Evolutionary conservation across 805 yeast species (phyloP), one percentile per base, ranked within the genome.

Genomic region (Metschnikowia santaceciliae): DNA sequence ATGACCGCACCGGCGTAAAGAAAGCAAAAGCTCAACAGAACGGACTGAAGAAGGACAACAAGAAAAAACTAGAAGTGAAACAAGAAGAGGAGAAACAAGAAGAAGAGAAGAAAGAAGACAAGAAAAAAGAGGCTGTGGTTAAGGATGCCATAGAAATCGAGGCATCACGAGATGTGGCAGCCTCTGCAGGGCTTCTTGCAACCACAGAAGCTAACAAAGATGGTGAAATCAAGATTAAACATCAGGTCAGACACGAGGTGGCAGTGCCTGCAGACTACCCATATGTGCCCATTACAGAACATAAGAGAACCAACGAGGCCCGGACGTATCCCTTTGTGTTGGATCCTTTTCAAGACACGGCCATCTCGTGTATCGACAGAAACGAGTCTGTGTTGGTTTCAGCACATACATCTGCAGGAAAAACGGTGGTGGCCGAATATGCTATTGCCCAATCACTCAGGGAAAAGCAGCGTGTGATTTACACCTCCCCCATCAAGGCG

Each of bases 321-420:
- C 78, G 97, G 59, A 82, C 86, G 0, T 94, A 94, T 61, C 98
- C 98, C 0, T 94, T 94, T 70, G 81, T 83, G 0, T 77, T 94
- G 58, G 99, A 94, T 78, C 97, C 99, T 32, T 94, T 94, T 77
- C 99, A 94, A 74, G 96, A 94, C 60, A 91, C 96, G 17, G 88
- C 98, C 14, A 86, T 94, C 55, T 90, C 96, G 10, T 92, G 98
- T 71, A 94, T 94, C 56, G 98, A 94, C 67, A 79, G 98, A 64
- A 81, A 84, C 59, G 98, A 92, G 70, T 86, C 96, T 1, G 99
- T 94, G 22, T 76, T 94, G 59, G 99, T 94, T 4, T 90, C 97
- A 33, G 99, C 99, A 8, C 98, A 90, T 63, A 91, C 97, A 0
- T 90, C 97, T 46, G 97, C 97, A 10, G 97, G 97, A 73, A 91